These are phyloP conservation scores for Cladosporium sp. DNA, from an alignment of 2,329 filamentous ascomycete genomes.

Conservation along the genomic window DNA sequence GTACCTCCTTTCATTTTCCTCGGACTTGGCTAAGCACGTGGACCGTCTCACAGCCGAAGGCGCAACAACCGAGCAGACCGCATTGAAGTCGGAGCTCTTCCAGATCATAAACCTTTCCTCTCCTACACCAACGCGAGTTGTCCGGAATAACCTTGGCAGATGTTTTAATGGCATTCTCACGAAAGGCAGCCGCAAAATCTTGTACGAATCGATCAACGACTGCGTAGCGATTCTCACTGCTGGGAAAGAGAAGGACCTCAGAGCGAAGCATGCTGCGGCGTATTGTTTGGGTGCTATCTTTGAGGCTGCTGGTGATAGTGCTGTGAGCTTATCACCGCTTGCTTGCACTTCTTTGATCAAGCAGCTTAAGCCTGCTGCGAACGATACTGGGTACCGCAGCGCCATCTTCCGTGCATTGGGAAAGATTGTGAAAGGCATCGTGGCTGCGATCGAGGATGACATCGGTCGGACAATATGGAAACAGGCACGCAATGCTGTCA, in stretches of 20 bases:
- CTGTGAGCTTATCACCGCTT: conserved; percentile 74
- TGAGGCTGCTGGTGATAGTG: conserved; percentile 88
- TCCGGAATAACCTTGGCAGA: conserved; percentile 82
- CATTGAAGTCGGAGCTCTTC: conserved; percentile 89
- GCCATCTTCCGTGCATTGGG: conserved; percentile 70
- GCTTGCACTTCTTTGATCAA: conserved; percentile 70
- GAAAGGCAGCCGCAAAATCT: conserved; percentile 81
- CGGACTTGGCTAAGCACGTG: conserved; percentile 77
- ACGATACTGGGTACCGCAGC: conserved; percentile 75
- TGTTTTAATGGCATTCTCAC: conserved; percentile 79
- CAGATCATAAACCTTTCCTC: conserved; percentile 81
- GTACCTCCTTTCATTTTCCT: conserved; percentile 84
- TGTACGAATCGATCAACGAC: conserved; percentile 94
- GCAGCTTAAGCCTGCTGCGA: conserved; percentile 72
- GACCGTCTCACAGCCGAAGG: conserved; percentile 69
- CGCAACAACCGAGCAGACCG: conserved; percentile 82
- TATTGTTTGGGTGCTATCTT: conserved; percentile 86
- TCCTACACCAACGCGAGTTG: conserved; percentile 79
- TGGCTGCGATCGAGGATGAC: conserved; percentile 73
- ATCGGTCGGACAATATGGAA: conserved; percentile 93
- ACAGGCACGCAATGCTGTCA: conserved; percentile 71
- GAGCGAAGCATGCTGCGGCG: conserved; percentile 80
- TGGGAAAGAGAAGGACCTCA: conserved; percentile 76
- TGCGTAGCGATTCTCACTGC: conserved; percentile 67
- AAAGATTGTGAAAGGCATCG: conserved; percentile 72